phyloP scores from a whole-genome alignment of 139 green algal genomes.

The Micractinium conductrix region DNA sequence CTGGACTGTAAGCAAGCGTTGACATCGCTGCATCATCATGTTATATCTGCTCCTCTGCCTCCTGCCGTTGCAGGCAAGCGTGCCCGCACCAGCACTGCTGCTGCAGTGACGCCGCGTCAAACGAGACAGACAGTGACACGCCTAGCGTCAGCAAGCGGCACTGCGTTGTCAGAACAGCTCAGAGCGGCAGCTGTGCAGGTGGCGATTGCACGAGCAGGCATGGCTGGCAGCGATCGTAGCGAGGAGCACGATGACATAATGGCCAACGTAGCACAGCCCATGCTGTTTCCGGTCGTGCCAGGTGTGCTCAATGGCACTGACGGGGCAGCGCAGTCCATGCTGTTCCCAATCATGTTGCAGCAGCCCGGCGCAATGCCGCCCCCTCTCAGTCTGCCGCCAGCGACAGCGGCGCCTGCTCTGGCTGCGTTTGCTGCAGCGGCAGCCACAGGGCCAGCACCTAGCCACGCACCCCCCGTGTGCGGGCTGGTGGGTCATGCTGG shows the following conservation, averaged over 20 bases:
- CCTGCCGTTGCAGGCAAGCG: conserved; percentile 16
- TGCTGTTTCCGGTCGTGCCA: background rate
- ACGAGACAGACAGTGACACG: background rate
- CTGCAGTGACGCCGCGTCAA: background rate
- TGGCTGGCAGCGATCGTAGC: too few relatives aligned
- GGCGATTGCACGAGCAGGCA: background rate
- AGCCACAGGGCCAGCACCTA: background rate
- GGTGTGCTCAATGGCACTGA: too few relatives aligned
- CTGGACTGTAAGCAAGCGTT: too few relatives aligned
- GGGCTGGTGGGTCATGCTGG: background rate
- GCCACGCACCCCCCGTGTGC: background rate
- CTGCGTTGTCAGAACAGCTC: background rate
- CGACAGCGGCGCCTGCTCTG: background rate
- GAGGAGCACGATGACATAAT: too few relatives aligned
- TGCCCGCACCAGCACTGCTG: background rate
- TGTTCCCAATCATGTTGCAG: conserved; percentile 1
- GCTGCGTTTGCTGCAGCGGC: conserved; percentile 8
- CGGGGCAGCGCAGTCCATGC: background rate
- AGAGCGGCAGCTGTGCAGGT: background rate
- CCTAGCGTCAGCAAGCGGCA: background rate
- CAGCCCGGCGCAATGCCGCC: background rate
- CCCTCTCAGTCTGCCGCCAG: too few relatives aligned
- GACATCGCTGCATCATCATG: too few relatives aligned
- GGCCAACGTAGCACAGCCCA: too few relatives aligned
- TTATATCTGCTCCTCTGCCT: background rate